Percentiles rank a stretch among this genome's conserved stretches.
These are phyloP conservation scores for Hylodesmum podocarpum DNA, from an alignment of 306 rosid species.

Conservation along the genomic window DNA sequence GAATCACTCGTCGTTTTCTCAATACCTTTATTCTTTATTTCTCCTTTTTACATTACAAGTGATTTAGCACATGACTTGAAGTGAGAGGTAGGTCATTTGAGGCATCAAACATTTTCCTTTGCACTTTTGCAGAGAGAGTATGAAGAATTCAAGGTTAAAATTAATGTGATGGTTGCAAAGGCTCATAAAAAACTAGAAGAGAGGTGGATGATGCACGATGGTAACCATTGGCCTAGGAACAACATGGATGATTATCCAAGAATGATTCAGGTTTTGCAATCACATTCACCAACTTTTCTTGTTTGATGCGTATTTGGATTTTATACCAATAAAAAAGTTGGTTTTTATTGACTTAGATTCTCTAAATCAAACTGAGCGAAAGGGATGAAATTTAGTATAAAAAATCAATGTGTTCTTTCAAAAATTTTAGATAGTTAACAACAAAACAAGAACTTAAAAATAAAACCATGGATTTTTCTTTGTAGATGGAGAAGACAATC, in stretches of 20 bases:
- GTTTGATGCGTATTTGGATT: neutral
- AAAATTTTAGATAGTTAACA: neutral
- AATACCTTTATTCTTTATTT: too few relatives aligned
- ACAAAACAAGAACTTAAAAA: too few relatives aligned
- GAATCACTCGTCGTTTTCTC: too few relatives aligned
- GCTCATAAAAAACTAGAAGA: constrained; percentile 91
- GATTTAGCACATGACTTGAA: too few relatives aligned
- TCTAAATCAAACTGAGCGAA: neutral
- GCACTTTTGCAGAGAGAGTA: constrained; percentile 76
- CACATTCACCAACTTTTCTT: too few relatives aligned
- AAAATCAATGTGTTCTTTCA: neutral
- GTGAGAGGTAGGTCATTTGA: too few relatives aligned
- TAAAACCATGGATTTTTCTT: too few relatives aligned
- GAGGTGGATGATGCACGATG: constrained; percentile 97
- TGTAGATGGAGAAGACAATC: too few relatives aligned
- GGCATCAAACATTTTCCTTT: neutral
- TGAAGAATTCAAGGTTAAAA: constrained; percentile 89
- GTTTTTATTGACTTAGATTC: neutral
- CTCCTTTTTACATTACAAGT: too few relatives aligned
- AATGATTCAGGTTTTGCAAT: constrained; percentile 88
- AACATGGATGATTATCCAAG: constrained; percentile 90
- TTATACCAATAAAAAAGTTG: neutral
- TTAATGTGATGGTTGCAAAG: constrained; percentile 83
- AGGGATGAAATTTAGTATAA: neutral
- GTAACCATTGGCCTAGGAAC: constrained; percentile 98